Conservation (phyloP, 257 asterid genomes). For the Solanum bulbocastanum region DNA sequence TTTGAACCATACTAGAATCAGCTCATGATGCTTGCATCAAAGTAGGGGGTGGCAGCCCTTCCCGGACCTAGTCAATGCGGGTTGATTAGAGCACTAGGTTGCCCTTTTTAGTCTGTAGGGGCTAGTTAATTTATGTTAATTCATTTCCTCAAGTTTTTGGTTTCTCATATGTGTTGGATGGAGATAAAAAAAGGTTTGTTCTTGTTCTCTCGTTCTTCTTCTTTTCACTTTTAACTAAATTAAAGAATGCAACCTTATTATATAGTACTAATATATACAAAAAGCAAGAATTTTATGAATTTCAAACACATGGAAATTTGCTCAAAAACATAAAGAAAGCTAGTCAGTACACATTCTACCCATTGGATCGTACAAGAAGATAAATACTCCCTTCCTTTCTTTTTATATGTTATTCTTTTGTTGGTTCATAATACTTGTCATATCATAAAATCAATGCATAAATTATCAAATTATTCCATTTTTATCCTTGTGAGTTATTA, state of each 20-base stretch:
- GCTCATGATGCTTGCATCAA: not conserved
- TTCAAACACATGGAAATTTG: not conserved
- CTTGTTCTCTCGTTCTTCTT: too few species aligned
- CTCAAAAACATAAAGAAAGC: not conserved
- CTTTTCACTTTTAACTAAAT: not conserved
- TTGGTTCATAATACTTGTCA: too few species aligned
- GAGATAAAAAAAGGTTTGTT: too few species aligned
- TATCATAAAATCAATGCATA: too few species aligned
- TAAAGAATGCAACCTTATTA: not conserved
- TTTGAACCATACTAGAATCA: not conserved
- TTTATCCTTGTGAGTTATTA: too few species aligned
- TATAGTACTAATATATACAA: not conserved
- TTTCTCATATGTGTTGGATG: too few species aligned
- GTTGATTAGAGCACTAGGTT: not conserved
- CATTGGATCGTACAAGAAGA: not conserved
- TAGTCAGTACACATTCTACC: not conserved
- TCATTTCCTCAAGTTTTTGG: not conserved
- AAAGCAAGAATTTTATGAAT: not conserved
- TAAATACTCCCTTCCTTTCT: not conserved
- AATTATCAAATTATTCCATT: too few species aligned
- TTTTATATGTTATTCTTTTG: too few species aligned
- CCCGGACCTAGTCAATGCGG: not conserved
- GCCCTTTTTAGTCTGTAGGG: not conserved
- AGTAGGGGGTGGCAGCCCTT: not conserved
- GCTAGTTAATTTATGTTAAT: not conserved